A percentile compares a stretch with the other conserved stretches of the same genome.
Conservation (phyloP, 805 yeast species). For the Wickerhamomyces tratensis region DNA sequence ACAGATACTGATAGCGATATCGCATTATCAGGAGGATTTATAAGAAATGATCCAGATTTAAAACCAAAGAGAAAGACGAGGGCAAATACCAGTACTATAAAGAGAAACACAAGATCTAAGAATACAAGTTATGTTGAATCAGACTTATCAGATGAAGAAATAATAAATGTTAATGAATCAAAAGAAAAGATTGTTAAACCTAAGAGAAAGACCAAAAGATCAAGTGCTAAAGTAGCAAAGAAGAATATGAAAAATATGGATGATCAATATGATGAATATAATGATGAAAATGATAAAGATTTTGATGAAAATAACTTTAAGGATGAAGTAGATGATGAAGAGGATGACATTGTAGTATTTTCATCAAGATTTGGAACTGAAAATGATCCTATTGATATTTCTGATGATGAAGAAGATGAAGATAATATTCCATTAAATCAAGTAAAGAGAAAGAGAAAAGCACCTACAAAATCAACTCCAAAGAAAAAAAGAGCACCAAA, state of each 20-base stretch:
- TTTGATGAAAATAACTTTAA: slow-evolving; percentile 15
- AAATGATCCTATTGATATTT: slow-evolving; percentile 10
- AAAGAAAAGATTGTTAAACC: slow-evolving; percentile 3
- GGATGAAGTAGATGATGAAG: slow-evolving; percentile 13
- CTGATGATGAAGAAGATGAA: slow-evolving; percentile 15
- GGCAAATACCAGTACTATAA: neutral
- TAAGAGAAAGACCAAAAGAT: slow-evolving; percentile 6
- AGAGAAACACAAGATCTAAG: neutral
- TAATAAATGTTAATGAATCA: neutral
- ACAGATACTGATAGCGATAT: slow-evolving; percentile 14
- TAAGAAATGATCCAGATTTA: slow-evolving; percentile 17
- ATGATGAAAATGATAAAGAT: slow-evolving; percentile 19
- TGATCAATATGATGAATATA: slow-evolving; percentile 25
- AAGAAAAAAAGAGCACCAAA: slow-evolving; percentile 17
- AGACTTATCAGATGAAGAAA: slow-evolving; percentile 1
- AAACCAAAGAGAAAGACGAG: slow-evolving; percentile 3
- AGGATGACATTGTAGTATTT: slow-evolving; percentile 14
- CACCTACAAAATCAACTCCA: slow-evolving; percentile 9
- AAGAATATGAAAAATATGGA: slow-evolving; percentile 15
- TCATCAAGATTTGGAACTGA: slow-evolving; percentile 5
- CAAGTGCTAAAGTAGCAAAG: slow-evolving; percentile 17
- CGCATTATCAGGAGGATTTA: slow-evolving; percentile 17
- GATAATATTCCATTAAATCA: slow-evolving; percentile 15
- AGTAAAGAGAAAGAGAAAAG: slow-evolving; percentile 9
- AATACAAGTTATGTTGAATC: neutral